Evolutionary conservation across 1,284 basidiomycete genomes (phyloP).

Genomic region (Rhodofomes roseus): DNA sequence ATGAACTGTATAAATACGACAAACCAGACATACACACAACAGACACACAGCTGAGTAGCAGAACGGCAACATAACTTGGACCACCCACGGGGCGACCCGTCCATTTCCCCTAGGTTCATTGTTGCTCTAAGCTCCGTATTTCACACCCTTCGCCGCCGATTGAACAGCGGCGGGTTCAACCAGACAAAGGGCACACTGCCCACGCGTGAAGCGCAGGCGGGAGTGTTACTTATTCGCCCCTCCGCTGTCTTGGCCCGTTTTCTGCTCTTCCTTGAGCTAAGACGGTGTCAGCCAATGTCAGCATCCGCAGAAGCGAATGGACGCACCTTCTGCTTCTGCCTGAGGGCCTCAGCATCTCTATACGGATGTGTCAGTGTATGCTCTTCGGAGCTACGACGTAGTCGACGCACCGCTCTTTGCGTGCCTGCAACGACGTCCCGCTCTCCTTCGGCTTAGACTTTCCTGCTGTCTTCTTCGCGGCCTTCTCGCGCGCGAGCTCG

Average conservation of each 20-base stretch:
- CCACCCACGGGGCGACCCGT: background rate
- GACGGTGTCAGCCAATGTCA: background rate
- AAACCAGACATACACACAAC: background rate
- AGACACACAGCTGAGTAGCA: background rate
- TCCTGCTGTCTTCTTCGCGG: slow-evolving; percentile 64
- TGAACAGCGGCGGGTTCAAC: background rate
- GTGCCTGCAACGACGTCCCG: slow-evolving; percentile 52
- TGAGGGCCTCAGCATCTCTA: slow-evolving; percentile 70
- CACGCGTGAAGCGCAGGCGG: background rate
- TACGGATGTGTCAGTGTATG: slow-evolving; percentile 5
- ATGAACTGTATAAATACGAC: background rate
- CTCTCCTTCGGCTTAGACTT: slow-evolving; percentile 70
- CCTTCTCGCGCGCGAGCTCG: slow-evolving; percentile 66
- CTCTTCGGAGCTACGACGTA: background rate
- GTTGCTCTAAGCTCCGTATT: background rate
- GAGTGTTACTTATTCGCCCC: background rate
- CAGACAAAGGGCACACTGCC: background rate
- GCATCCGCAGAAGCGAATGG: background rate
- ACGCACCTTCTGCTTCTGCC: slow-evolving; percentile 69
- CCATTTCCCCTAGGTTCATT: background rate
- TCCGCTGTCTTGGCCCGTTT: background rate
- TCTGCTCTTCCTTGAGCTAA: slow-evolving; percentile 58
- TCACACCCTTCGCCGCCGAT: background rate
- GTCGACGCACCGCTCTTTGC: slow-evolving; percentile 74
- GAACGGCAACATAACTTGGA: background rate